Evolutionary conservation across 148 eudicot genomes (phyloP).

Genomic region (Rhododendron kiyosumense): DNA sequence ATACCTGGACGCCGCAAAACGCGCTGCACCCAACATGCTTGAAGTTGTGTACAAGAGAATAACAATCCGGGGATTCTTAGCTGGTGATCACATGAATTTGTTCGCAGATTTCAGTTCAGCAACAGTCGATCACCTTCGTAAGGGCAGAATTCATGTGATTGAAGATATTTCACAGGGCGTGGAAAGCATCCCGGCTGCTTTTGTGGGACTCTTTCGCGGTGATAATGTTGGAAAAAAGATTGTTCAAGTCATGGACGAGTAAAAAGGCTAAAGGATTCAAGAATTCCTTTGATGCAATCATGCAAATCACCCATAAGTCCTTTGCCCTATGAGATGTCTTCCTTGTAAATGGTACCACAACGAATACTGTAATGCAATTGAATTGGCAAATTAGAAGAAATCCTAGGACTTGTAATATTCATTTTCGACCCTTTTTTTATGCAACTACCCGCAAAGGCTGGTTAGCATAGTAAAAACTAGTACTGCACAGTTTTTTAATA

Average conservation of each 20-base stretch:
- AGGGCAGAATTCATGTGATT: constrained; percentile 31
- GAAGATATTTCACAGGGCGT: constrained; percentile 38
- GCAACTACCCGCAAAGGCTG: too few species aligned
- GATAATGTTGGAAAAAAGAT: constrained; percentile 43
- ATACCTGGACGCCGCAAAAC: constrained; percentile 22
- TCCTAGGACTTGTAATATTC: too few species aligned
- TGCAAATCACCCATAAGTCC: too few species aligned
- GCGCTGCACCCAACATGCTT: constrained; percentile 36
- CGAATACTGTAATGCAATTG: too few species aligned
- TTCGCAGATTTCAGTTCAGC: constrained; percentile 29
- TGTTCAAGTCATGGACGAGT: constrained; percentile 35
- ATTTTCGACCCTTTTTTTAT: too few species aligned
- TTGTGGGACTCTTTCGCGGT: constrained; percentile 37
- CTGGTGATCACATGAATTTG: constrained; percentile 15
- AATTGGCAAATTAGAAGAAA: too few species aligned
- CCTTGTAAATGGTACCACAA: too few species aligned
- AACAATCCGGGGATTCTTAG: constrained; percentile 43
- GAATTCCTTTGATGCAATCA: too few species aligned
- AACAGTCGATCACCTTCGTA: constrained; percentile 28
- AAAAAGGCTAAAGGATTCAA: not conserved
- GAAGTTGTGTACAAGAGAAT: constrained; percentile 44
- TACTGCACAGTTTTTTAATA: too few species aligned
- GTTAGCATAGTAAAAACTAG: too few species aligned
- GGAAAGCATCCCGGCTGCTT: constrained; percentile 39
- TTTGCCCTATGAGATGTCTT: too few species aligned